Conservation (phyloP, 805 yeast genomes). For the Candida ascalaphidarum region DNA sequence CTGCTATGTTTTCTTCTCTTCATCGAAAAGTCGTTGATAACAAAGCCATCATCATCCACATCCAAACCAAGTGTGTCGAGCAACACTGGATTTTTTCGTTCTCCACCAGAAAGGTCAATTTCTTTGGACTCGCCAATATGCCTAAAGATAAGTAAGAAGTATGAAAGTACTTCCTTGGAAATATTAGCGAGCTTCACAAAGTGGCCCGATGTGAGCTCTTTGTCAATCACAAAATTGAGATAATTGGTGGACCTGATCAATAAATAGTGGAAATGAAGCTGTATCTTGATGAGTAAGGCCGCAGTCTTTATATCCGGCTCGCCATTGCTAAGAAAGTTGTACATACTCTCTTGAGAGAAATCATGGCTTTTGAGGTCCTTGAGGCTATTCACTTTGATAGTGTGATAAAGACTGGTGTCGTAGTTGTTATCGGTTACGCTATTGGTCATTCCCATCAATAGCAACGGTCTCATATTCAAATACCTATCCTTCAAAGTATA, state of each 20-base stretch:
- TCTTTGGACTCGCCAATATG: constrained; percentile 19
- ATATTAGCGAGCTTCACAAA: constrained; percentile 27
- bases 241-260: constrained; percentile 35
- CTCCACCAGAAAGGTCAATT: background rate
- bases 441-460: constrained; percentile 16
- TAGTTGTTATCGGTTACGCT: constrained; percentile 13
- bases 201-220: constrained; percentile 26
- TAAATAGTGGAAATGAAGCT: constrained; percentile 34
- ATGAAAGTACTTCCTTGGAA: constrained; percentile 27
- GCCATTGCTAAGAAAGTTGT: constrained; percentile 20
- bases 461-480: constrained; percentile 17
- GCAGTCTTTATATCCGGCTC: constrained; percentile 32
- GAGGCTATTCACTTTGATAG: constrained; percentile 13
- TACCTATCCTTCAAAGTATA: constrained; percentile 22
- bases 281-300: constrained; percentile 31
- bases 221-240: constrained; percentile 28
- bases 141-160: constrained; percentile 27
- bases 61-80: constrained; percentile 30
- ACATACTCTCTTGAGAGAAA: constrained; percentile 7
- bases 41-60: constrained; percentile 38
- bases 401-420: constrained; percentile 28
- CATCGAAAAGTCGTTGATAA: constrained; percentile 34
- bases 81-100: constrained; percentile 15
- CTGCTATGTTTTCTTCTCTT: constrained; percentile 19
- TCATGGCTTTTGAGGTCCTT: constrained; percentile 5